phyloP scores from a whole-genome alignment of 192 early-diverging fungal species.

The Linnemannia exigua region DNA sequence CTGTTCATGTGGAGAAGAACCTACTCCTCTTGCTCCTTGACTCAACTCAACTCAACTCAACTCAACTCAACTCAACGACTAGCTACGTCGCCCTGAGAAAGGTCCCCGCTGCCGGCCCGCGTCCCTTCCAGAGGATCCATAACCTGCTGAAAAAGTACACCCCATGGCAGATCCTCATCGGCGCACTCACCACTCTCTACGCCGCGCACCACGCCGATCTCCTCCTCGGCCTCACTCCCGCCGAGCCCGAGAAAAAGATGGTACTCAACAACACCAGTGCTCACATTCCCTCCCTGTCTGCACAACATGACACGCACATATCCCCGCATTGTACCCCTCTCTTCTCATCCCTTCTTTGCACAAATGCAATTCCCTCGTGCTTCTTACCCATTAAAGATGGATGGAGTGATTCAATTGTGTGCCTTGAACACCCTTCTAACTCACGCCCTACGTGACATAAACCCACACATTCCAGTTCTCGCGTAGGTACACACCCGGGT shows the following conservation, averaged over 20 bases:
- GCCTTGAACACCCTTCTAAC: background rate
- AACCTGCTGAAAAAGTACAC: constrained; percentile 35
- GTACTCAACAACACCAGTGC: constrained; percentile 7
- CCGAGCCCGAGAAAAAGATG: constrained; percentile 50
- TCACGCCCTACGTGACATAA: background rate
- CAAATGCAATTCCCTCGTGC: background rate
- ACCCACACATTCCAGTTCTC: constrained; percentile 22
- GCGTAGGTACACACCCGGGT: constrained; percentile 87
- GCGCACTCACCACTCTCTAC: constrained; percentile 47
- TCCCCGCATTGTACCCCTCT: background rate
- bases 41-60: background rate
- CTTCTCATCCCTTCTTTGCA: background rate
- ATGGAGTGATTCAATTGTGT: background rate
- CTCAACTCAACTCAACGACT: background rate
- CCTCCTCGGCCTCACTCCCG: constrained; percentile 44
- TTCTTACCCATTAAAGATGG: background rate
- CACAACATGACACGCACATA: background rate
- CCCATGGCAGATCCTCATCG: constrained; percentile 47
- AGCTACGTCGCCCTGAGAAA: constrained; percentile 38
- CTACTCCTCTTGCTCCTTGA: background rate
- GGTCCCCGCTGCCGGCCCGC: constrained; percentile 32
- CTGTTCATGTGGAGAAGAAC: background rate
- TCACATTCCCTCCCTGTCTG: background rate
- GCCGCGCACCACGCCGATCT: constrained; percentile 49
- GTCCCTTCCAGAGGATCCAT: constrained; percentile 32